A percentile compares a stretch with the other conserved stretches of the same genome.
Evolutionary conservation across 2,329 filamentous ascomycete genomes (phyloP).

Genomic region (Calonectria hongkongensis): DNA sequence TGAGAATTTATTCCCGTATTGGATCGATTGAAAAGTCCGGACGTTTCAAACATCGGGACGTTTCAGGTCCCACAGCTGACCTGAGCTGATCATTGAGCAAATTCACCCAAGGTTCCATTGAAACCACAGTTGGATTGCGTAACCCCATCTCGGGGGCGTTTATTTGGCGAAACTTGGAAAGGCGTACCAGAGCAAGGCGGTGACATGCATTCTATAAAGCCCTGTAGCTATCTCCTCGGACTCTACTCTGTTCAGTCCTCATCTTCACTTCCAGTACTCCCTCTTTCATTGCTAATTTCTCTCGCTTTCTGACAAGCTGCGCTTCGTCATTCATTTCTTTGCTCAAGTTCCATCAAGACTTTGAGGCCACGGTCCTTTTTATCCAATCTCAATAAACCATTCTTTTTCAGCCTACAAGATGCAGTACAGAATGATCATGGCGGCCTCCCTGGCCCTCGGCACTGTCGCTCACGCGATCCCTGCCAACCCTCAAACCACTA

Average conservation of each 20-base stretch:
- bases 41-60: constrained; percentile 44
- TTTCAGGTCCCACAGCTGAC: constrained; percentile 40
- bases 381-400: not conserved
- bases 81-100: not conserved
- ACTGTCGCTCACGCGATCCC: constrained; percentile 47
- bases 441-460: constrained; percentile 51
- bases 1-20: not conserved
- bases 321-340: constrained; percentile 51
- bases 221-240: not conserved
- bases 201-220: constrained; percentile 47
- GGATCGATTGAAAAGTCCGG: not conserved
- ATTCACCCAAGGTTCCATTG: not conserved
- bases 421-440: constrained; percentile 54
- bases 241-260: constrained; percentile 7
- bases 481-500: constrained; percentile 48
- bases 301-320: constrained; percentile 54
- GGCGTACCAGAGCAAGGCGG: no score
- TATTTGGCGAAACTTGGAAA: not conserved
- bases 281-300: constrained; percentile 34
- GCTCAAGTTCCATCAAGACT: constrained; percentile 45
- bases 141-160: not conserved
- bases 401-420: constrained; percentile 42
- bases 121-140: not conserved
- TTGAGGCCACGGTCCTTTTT: constrained; percentile 45
- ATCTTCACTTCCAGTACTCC: constrained; percentile 45